Evolutionary conservation across 2,329 filamentous ascomycete genomes (phyloP).

Genomic region (Stylonectria norvegica): DNA sequence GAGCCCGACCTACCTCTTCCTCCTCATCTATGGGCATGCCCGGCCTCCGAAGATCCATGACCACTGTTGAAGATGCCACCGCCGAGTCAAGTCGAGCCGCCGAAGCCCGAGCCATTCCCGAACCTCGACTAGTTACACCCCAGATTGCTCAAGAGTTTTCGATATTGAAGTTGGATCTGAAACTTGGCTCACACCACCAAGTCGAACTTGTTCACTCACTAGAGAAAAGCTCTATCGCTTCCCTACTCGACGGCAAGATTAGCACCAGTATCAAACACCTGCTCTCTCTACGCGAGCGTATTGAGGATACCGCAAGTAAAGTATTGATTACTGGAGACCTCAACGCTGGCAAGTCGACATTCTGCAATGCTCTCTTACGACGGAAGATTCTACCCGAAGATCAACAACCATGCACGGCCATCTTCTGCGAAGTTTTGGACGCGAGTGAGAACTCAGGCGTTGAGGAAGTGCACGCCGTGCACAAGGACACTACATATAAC

Average conservation of each 20-base stretch:
- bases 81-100: constrained; percentile 72
- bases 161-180: constrained; percentile 89
- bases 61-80: constrained; percentile 54
- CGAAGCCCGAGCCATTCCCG: constrained; percentile 57
- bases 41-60: constrained; percentile 65
- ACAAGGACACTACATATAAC: constrained; percentile 75
- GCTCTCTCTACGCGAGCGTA: constrained; percentile 79
- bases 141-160: constrained; percentile 96
- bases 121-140: constrained; percentile 82
- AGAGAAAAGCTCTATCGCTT: constrained; percentile 86
- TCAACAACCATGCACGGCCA: constrained; percentile 95
- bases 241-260: constrained; percentile 89
- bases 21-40: constrained; percentile 43
- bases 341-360: constrained; percentile 97
- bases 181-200: constrained; percentile 81
- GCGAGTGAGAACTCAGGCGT: constrained; percentile 84
- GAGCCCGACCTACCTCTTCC: constrained; percentile 41
- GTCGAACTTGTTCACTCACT: constrained; percentile 90
- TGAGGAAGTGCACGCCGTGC: constrained; percentile 94
- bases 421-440: constrained; percentile 96
- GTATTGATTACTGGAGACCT: constrained; percentile 93
- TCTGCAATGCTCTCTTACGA: constrained; percentile 93
- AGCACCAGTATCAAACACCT: constrained; percentile 90
- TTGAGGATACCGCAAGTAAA: constrained; percentile 96
- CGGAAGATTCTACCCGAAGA: constrained; percentile 93